Percentiles rank a stretch among this genome's conserved stretches.
phyloP scores from a whole-genome alignment of 768 basidiomycete species.

The Gloeostereum incarnatum region DNA sequence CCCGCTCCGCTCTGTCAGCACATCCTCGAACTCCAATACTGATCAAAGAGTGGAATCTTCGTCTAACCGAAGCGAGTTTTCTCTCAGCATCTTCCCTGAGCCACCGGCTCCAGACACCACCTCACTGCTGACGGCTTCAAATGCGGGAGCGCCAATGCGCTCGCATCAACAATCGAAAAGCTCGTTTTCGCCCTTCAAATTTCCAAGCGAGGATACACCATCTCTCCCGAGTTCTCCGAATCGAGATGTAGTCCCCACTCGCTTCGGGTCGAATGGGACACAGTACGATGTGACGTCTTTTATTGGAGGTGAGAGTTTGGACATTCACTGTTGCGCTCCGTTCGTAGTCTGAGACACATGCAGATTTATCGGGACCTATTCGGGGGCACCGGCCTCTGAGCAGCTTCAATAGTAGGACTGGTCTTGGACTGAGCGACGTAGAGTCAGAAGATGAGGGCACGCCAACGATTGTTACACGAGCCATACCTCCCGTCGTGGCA shows the following conservation, averaged over 20 bases:
- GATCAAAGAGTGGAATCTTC: constrained; percentile 16
- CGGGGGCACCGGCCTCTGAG: background rate
- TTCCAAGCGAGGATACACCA: constrained; percentile 2
- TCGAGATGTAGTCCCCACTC: constrained; percentile 5
- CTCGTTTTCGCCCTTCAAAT: constrained; percentile 3
- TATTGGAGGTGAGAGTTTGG: constrained; percentile 34
- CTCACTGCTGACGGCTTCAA: background rate
- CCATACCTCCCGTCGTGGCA: too few species aligned
- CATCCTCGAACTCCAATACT: constrained; percentile 6
- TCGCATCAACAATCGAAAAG: too few species aligned
- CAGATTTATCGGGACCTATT: constrained; percentile 17
- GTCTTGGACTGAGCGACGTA: constrained; percentile 10
- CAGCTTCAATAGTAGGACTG: background rate
- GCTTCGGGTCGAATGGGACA: constrained; percentile 35
- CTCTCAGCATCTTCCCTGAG: constrained; percentile 60
- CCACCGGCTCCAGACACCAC: constrained; percentile 31
- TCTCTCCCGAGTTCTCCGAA: constrained; percentile 7
- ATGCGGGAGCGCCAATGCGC: constrained; percentile 2
- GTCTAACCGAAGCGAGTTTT: constrained; percentile 45
- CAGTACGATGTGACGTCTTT: constrained; percentile 72
- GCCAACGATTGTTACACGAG: too few species aligned
- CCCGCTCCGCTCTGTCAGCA: constrained; percentile 2
- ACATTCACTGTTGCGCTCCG: background rate
- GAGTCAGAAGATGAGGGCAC: constrained; percentile 8
- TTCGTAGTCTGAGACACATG: background rate